phyloP scores from a whole-genome alignment of 1,284 basidiomycete genomes.

The Cryptococcus maquisensis region DNA sequence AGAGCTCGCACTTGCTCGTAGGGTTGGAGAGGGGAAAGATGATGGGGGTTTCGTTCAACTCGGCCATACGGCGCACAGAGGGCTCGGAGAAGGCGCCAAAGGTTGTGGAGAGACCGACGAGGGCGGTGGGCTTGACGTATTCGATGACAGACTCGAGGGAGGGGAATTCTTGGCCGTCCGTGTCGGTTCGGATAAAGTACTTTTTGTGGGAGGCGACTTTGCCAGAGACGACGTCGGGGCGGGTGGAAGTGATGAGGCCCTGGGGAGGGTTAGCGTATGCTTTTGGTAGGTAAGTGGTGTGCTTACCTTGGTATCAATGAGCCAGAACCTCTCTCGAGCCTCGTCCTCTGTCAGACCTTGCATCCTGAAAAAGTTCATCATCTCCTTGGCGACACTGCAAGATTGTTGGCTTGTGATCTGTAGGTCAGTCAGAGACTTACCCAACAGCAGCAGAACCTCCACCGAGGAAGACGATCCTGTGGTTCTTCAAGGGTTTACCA shows the following conservation, averaged over 20 bases:
- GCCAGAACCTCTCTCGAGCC: conserved; percentile 72
- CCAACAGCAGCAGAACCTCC: conserved; percentile 46
- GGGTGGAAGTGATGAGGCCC: conserved; percentile 70
- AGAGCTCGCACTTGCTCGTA: conserved; percentile 66
- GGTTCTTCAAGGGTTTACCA: conserved; percentile 63
- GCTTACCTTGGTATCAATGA: conserved; percentile 66
- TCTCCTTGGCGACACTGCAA: conserved; percentile 71
- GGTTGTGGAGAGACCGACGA: conserved; percentile 86
- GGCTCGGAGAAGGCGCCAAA: conserved; percentile 73
- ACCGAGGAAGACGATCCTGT: conserved; percentile 79
- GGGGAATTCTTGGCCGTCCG: conserved; percentile 67
- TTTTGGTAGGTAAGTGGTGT: not conserved
- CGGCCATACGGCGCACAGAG: conserved; percentile 77
- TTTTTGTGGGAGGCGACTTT: conserved; percentile 75
- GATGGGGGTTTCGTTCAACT: conserved; percentile 71
- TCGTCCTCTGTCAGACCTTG: conserved; percentile 68
- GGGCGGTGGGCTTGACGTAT: conserved; percentile 82
- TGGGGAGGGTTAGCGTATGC: conserved; percentile 32
- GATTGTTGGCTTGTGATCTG: not conserved
- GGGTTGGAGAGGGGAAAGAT: conserved; percentile 97
- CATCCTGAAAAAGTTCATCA: conserved; percentile 82
- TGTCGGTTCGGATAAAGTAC: conserved; percentile 75
- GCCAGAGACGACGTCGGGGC: conserved; percentile 55
- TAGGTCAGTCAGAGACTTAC: conserved; percentile 14
- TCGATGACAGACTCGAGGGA: conserved; percentile 75